Conservation (phyloP, 2,329 filamentous ascomycete genomes). For the Mycocentrospora acerina region DNA sequence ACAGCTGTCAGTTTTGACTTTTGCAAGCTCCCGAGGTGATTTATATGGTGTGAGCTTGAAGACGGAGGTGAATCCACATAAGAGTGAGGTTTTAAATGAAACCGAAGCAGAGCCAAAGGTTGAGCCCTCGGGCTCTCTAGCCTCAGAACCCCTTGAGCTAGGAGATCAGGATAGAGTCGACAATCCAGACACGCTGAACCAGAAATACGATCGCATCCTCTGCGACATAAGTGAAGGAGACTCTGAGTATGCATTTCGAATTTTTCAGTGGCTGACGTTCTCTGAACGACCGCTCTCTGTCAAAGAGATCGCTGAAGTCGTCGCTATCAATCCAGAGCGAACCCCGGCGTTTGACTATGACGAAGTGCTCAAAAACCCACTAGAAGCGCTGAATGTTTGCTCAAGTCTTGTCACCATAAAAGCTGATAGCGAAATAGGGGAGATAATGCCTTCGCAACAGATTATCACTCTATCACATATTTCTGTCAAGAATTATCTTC, state of each 20-base stretch:
- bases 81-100: no score
- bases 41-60: no score
- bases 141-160: no score
- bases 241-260: slow-evolving; percentile 17
- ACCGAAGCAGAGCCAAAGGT: no score
- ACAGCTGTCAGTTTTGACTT: no score
- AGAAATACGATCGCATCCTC: slow-evolving; percentile 33
- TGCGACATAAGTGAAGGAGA: slow-evolving; percentile 16
- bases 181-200: slow-evolving; percentile 26
- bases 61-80: no score
- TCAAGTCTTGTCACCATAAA: slow-evolving; percentile 33
- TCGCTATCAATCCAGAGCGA: slow-evolving; percentile 27
- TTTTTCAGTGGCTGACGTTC: slow-evolving; percentile 30
- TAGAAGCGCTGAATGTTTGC: slow-evolving; percentile 33
- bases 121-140: no score
- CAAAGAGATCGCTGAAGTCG: slow-evolving; percentile 26
- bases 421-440: slow-evolving; percentile 1
- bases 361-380: slow-evolving; percentile 36
- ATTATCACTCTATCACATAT: slow-evolving; percentile 32
- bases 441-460: no score
- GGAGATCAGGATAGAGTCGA: no score
- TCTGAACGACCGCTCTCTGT: slow-evolving; percentile 20
- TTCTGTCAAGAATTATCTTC: slow-evolving; percentile 40
- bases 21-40: no score
- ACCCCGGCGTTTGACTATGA: slow-evolving; percentile 36